Base-by-base conservation (phyloP, 2,329 filamentous ascomycete genomes). In the Fusarium foetens region DNA sequence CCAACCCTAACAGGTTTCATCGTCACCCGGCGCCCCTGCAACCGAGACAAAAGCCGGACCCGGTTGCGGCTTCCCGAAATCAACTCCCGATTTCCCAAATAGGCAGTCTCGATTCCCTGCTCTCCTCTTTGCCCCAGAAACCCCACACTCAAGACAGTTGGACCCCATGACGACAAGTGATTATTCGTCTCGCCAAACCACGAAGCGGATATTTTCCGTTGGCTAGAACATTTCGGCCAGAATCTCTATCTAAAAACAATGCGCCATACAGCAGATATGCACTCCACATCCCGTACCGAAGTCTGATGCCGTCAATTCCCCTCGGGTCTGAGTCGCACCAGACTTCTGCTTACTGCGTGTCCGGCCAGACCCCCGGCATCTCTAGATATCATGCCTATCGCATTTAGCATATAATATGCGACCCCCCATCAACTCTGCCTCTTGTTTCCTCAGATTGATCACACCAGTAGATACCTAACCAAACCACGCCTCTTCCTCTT, bases 71-170 rank as follows among this genome's bases (percentile, higher is more conserved):
- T 70, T 79, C 72, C 76, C 77, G 77, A 76, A 67, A 64, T 70
- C 74, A 77, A 76, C 65, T 77, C 75, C 76, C 76, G 76, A 65
- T 41, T 70, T 76, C 76, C 73, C 73, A 77, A 77, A 68, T 46
- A 71, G 73, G 72, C 66, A 68, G 51, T 65, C 58, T 64, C 39
- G 64, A 68, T 68, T 52, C 45, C 60, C 48, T 59, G 53, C 29
- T 63, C 70, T 75, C 73, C 70, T 75, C 67, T 59, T 63, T 67
- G 73, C 75, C 75, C 75, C 73, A 75, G 73, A 70, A 57, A 72
- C 75, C 74, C 75, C 75, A 77, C 74, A 75, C 64, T 60, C 49
- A 59, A 51, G 48, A 55, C 58, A 61, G 43, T 64, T 65, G 58
- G 57, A 68, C 63, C 61, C 63, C 60, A 72, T 77, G 71, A 73